Base-by-base conservation (phyloP, 192 early-diverging fungal genomes). In the Chytriomyces confervae region DNA sequence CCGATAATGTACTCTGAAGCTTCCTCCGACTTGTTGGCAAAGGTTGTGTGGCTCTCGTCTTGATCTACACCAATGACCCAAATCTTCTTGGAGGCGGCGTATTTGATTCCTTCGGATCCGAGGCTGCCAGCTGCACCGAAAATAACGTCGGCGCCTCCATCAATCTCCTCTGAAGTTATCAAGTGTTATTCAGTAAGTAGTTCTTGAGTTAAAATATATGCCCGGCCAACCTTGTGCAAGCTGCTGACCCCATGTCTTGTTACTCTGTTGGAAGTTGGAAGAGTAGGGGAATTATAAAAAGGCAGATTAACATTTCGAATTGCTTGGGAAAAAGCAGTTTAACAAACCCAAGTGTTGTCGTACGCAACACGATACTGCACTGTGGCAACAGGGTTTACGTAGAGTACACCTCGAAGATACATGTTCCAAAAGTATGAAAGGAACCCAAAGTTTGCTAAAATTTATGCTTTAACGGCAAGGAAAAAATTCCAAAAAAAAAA, bases 21-120 rank as follows among this genome's bases (percentile, higher is more conserved):
- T 10, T 45, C 10, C n/a, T 72, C 70, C 5, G 29, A 46, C 29
- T 62, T 66, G 69, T 81, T 73, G 50, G 23, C 11, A 62, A 82
- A 82, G 18, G 74, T 66, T 3, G 65, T 20, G 13, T 50, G 16
- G n/a, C 61, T 18, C 62, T 82, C 81, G 44, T 82, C 77, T 11
- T 20, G 16, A 69, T 82, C 81, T 5, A 82, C 81, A 13, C 81
- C 81, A n/a, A 82, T 82, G 5, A 79, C 81, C 67, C 74, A 82
- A 5, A 48, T 61, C n/a, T 46, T 23, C 7, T 66, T 44, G 18
- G 46, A 50, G 11, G 81, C 81, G 3, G 76, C 76, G 29, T 69
- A 75, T 36, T 7, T 49, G 36, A 82, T 82, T 7, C 69, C 77
- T 6, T 27, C 48, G 7, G 72, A 75, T 23, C 81, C 81, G 50